These are phyloP conservation scores for Dipsacomyces acuminosporus DNA, from an alignment of 371 early-diverging fungal species.

Conservation along the genomic window DNA sequence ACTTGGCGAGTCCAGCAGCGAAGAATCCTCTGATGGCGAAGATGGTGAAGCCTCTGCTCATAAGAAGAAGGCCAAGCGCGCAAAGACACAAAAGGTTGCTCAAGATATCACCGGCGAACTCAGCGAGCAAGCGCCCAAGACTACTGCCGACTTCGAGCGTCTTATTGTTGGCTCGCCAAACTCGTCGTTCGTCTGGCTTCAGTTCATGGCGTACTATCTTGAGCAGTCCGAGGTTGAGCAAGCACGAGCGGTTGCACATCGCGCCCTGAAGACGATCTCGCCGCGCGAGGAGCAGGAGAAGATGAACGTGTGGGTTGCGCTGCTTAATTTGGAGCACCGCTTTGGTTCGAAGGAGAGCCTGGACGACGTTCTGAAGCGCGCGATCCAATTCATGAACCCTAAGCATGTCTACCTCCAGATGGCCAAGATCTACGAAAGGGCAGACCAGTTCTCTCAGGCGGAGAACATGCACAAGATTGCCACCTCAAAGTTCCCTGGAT, in stretches of 20 bases:
- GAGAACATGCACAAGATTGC: slow-evolving; percentile 70
- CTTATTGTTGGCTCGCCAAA: slow-evolving; percentile 89
- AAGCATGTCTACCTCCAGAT: slow-evolving; percentile 82
- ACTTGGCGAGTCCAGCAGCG: slow-evolving; percentile 23
- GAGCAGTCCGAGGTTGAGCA: slow-evolving; percentile 84
- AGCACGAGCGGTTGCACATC: slow-evolving; percentile 88
- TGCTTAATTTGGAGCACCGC: slow-evolving; percentile 88
- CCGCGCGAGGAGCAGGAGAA: slow-evolving; percentile 92
- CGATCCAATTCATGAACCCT: slow-evolving; percentile 75
- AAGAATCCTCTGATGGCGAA: slow-evolving; percentile 39
- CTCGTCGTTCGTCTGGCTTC: slow-evolving; percentile 94
- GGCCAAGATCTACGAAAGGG: slow-evolving; percentile 82
- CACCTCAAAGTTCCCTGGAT: slow-evolving; percentile 78
- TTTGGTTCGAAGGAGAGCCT: slow-evolving; percentile 81
- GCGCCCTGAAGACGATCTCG: slow-evolving; percentile 88
- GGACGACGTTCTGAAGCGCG: slow-evolving; percentile 75
- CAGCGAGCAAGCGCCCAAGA: slow-evolving; percentile 47
- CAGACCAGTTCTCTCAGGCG: slow-evolving; percentile 69
- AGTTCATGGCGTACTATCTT: slow-evolving; percentile 95
- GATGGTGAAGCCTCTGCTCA: slow-evolving; percentile 15
- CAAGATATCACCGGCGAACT: slow-evolving; percentile 52
- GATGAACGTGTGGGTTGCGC: slow-evolving; percentile 93
- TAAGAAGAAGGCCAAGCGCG: slow-evolving; percentile 21
- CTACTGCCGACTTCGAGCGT: slow-evolving; percentile 74
- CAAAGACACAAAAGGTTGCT: slow-evolving; percentile 45